Base-by-base conservation (phyloP, 2,329 filamentous ascomycete genomes). In the Neonectria sp. region DNA sequence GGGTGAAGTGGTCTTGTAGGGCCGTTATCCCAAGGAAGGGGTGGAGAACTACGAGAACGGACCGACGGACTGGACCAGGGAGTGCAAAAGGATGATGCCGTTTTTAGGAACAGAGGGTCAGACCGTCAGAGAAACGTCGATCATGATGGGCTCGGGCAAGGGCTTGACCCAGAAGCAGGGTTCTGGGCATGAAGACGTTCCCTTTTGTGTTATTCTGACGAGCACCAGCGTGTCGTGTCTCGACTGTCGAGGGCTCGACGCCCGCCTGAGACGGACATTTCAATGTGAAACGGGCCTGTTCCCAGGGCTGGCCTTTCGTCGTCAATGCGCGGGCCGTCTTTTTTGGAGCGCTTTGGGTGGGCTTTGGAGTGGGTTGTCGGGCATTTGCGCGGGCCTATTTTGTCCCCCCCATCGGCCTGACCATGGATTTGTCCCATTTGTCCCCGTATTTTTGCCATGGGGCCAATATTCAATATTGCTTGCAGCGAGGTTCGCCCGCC, bases 241-340 rank as follows among this genome's bases (percentile, higher is more conserved):
- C 59, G 69, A 59, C 51, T 60, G 59, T 68, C 60, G 37, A 40
- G 35, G 5, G 15, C 15, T 40, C 13, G 55, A 64, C 53, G 63
- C 67, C 63, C 46, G 68, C 67, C 73, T 75, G 73, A 75, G 73
- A 75, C 73, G 62, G 69, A 35, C 49, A 74, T 58, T 60, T 69
- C 71, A 63, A 73, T 56, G 45, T 75, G 73, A 75, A 75, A 75
- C 73, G 66, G 60, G 67, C 67, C 48, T 69, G 66, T 64, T 70
- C 57, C 68, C 62, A 65, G 68, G 65, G 63, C 45, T 51, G 33
- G n/a, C 29, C 24, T 31, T 49, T 63, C 13, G 48, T 51, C 58
- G 72, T 74, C 63, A 69, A 69, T 70, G 68, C 65, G 68, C 61
- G 65, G 56, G 53, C 59, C 61, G 63, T 40, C 60, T 58, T 63